phyloP scores from a whole-genome alignment of 148 eudicot species.

The Cornus controversa region DNA sequence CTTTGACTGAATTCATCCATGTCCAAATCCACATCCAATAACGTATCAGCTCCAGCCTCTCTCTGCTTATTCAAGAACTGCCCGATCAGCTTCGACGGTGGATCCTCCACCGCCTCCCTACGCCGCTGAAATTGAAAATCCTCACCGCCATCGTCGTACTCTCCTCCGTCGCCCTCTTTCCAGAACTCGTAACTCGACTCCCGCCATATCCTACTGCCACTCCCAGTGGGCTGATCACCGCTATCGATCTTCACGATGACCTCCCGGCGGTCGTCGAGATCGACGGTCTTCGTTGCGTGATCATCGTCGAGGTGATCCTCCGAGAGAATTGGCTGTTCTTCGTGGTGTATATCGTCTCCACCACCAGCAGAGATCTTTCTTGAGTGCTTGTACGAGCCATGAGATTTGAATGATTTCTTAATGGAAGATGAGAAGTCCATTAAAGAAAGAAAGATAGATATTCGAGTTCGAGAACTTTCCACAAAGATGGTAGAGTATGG shows the following conservation, averaged over 20 bases:
- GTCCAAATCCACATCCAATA: constrained; percentile 42
- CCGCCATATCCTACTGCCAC: constrained; percentile 6
- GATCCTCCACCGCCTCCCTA: constrained; percentile 24
- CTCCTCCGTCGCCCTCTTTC: background rate
- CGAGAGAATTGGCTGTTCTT: constrained; percentile 38
- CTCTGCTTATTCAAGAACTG: constrained; percentile 40
- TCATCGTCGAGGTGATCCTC: too few relatives aligned
- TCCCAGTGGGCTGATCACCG: background rate
- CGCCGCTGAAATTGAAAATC: background rate
- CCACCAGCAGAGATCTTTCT: constrained; percentile 8
- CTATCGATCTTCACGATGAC: constrained; percentile 47
- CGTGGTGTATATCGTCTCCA: constrained; percentile 16
- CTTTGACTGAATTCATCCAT: constrained; percentile 30
- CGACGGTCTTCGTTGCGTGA: constrained; percentile 10
- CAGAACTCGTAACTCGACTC: constrained; percentile 13
- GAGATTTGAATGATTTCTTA: constrained; percentile 29
- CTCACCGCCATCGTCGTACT: background rate
- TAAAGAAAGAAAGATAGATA: background rate
- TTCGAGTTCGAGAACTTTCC: too few relatives aligned
- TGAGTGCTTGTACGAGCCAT: constrained; percentile 19
- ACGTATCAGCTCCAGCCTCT: constrained; percentile 24
- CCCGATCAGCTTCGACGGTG: constrained; percentile 39
- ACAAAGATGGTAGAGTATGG: too few relatives aligned
- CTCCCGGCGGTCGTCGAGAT: constrained; percentile 13
- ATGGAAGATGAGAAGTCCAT: constrained; percentile 32